Conservation (phyloP, 2,329 filamentous ascomycete species). For the Claviceps capensis region DNA sequence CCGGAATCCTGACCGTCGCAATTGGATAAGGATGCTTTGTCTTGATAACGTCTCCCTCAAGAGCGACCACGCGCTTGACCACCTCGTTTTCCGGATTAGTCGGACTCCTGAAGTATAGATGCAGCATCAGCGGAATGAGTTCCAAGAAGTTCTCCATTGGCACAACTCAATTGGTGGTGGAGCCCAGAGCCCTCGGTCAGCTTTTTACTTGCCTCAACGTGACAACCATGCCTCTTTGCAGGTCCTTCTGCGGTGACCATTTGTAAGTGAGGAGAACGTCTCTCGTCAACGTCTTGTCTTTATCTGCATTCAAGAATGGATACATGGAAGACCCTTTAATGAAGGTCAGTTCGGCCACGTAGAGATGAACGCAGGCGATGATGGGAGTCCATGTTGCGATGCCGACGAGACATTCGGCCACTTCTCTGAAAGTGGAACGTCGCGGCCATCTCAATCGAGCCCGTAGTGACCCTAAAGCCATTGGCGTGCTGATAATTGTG, state of each 20-base stretch:
- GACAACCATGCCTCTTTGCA: constrained; percentile 62
- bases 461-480: constrained; percentile 17
- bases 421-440: constrained; percentile 16
- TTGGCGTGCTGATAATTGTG: background rate
- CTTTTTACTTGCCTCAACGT: constrained; percentile 41
- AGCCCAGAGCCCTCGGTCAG: too few relatives aligned
- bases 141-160: background rate
- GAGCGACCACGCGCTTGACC: constrained; percentile 71
- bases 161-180: too few relatives aligned
- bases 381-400: constrained; percentile 49
- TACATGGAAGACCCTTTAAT: constrained; percentile 61
- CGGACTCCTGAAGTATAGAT: constrained; percentile 45
- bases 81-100: constrained; percentile 52
- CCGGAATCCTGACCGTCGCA: constrained; percentile 50
- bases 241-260: constrained; percentile 39
- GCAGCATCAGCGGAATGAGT: background rate
- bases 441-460: constrained; percentile 15
- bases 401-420: constrained; percentile 33
- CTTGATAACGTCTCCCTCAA: constrained; percentile 65
- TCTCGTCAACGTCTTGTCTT: constrained; percentile 36
- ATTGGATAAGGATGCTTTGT: constrained; percentile 48
- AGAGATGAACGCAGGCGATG: constrained; percentile 45
- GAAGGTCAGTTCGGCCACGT: constrained; percentile 43
- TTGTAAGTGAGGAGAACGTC: constrained; percentile 49
- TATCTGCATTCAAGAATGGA: constrained; percentile 58